Base-by-base conservation (phyloP, 371 early-diverging fungal species). In the Mucor plumbeus region DNA sequence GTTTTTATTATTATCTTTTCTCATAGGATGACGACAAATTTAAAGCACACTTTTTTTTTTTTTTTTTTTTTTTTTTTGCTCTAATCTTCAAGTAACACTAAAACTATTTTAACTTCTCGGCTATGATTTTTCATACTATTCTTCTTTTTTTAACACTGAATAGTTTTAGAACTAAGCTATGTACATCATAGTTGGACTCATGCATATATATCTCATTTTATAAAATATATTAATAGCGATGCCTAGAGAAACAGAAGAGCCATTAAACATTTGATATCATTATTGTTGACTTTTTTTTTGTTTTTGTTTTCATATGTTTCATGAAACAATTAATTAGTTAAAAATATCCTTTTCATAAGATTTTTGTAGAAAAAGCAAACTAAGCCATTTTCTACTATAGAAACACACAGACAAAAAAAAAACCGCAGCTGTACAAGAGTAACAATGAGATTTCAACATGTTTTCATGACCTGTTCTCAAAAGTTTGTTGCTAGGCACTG, bases 391-490 rank as follows among this genome's bases (percentile, higher is more conserved):
- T 44, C 44, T 44, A 44, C n/a, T 44, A n/a, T 44, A 44, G 44
- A 44, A 44, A 44, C 44, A 44, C 44, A 44, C 44, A 44, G 44
- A 44, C 44, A 44, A 44, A 44, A 44, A 44, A 44, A 44, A 15
- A 44, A 5, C 44, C 44, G 44, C 44, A 44, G 44, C 44, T 44
- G 44, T 44, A 44, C 44, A 44, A 44, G 44, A 44, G 44, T 44
- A 44, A 44, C 44, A 44, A 44, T 44, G 44, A 44, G 44, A n/a
- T 44, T 44, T 44, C 44, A 44, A 44, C 44, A 44, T 44, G 44
- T n/a, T 44, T 15, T 44, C 17, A 44, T 17, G 17, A 17, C 17
- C 44, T 17, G n/a, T 17, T 7, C 17, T 1, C 3, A n/a, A n/a
- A n/a, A 17, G 4, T 15, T 15, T 44, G 44, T 44, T n/a, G 44